Evolutionary conservation across 106 monocot genomes (phyloP).

Genomic region (Dendrobium chrysotoxum): DNA sequence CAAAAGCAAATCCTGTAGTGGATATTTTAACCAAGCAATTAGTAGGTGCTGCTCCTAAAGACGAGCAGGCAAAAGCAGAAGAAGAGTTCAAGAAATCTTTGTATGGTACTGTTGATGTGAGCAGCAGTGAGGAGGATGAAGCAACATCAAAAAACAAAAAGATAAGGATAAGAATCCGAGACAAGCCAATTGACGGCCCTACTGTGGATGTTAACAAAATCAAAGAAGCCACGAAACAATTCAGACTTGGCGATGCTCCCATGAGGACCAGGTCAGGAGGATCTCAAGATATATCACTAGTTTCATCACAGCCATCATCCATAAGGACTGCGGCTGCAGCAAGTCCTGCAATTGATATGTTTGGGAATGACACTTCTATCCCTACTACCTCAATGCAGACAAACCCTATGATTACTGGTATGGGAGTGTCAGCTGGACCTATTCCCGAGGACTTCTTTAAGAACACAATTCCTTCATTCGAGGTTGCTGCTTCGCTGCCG

Average conservation of each 20-base stretch:
- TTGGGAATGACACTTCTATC: conserved; percentile 37
- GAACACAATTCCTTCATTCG: conserved; percentile 80
- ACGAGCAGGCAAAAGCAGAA: conserved; percentile 91
- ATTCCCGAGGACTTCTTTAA: conserved; percentile 98
- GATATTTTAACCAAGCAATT: conserved; percentile 56
- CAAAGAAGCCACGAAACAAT: conserved; percentile 84
- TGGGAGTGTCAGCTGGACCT: conserved; percentile 67
- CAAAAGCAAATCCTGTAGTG: conserved; percentile 27
- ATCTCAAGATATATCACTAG: conserved; percentile 46
- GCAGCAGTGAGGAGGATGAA: conserved; percentile 93
- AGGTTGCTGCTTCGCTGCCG: conserved; percentile 60
- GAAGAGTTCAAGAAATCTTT: conserved; percentile 91
- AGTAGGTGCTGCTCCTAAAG: conserved; percentile 26
- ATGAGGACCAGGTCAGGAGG: conserved; percentile 55
- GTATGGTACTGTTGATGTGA: conserved; percentile 66
- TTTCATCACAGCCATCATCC: conserved; percentile 27
- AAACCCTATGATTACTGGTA: conserved; percentile 35
- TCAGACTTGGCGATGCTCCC: conserved; percentile 61
- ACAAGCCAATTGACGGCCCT: conserved; percentile 51
- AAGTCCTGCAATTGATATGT: conserved; percentile 31
- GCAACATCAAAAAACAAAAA: conserved; percentile 57
- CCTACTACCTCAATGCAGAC: conserved; percentile 25
- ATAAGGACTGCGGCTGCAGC: conserved; percentile 4
- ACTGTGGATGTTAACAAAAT: conserved; percentile 85
- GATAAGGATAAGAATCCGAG: conserved; percentile 71